phyloP scores from a whole-genome alignment of 1,139 yeast genomes.

The Nakaseomyces uthaithaninus region DNA sequence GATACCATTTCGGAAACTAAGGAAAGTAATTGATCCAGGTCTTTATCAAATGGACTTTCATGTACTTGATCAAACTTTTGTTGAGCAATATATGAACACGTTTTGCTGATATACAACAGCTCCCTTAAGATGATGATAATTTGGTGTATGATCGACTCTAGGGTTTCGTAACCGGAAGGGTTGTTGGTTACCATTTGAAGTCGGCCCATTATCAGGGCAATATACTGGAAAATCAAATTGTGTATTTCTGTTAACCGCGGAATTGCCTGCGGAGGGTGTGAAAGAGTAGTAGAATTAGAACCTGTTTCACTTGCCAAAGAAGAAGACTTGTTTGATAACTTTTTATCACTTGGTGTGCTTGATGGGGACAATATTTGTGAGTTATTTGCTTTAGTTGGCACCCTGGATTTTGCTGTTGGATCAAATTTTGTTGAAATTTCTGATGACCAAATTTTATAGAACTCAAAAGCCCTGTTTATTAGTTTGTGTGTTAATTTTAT shows the following conservation, averaged over 20 bases:
- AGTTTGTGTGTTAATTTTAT: conserved; percentile 70
- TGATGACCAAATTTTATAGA: conserved; percentile 66
- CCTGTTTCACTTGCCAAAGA: not conserved
- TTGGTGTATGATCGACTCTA: conserved; percentile 62
- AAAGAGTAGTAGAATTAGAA: not conserved
- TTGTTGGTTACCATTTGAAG: conserved; percentile 69
- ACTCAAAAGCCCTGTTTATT: conserved; percentile 60
- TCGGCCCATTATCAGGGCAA: conserved; percentile 65
- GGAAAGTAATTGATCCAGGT: conserved; percentile 49
- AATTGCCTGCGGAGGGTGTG: conserved; percentile 57
- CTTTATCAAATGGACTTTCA: conserved; percentile 39
- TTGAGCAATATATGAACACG: conserved; percentile 33
- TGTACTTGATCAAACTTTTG: conserved; percentile 33
- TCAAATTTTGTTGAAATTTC: conserved; percentile 33
- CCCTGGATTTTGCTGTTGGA: conserved; percentile 7
- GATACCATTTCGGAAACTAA: conserved; percentile 59
- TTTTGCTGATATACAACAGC: conserved; percentile 52
- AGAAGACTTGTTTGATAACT: not conserved
- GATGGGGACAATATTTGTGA: not conserved
- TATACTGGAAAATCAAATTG: conserved; percentile 58
- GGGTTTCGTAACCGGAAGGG: conserved; percentile 55
- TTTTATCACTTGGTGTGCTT: not conserved
- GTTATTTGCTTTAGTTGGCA: conserved; percentile 6
- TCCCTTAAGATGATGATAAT: conserved; percentile 57
- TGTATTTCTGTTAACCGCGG: conserved; percentile 69